Base-by-base conservation (phyloP, 331 rosid genomes). In the Cucumis variabilis region DNA sequence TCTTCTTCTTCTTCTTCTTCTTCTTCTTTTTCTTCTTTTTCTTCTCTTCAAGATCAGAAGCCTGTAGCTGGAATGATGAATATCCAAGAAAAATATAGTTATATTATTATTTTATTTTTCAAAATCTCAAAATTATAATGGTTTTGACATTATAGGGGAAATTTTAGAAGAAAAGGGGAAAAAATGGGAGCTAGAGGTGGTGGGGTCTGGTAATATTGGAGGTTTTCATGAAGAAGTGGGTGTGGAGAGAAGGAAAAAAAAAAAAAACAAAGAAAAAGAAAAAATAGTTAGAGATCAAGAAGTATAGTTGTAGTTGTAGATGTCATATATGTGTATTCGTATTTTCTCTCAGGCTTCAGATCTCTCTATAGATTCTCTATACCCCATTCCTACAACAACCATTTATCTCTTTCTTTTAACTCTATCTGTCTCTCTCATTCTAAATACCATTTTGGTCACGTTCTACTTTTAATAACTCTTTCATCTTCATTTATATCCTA, bases 281-380 rank as follows among this genome's bases (percentile, higher is more conserved):
- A 86, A 25, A 58, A 58, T 58, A 58, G 65, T 58, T 58, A 58
- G 65, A 1, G 65, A 44, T 44, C 10, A 58, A 15, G 21, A 58
- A 58, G 65, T 58, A 48, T 48, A 58, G 77, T 44, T 44, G 10
- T 44, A 44, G 48, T 44, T 44, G 48, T 46, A 85, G 79, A 69
- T 21, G 82, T 76, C 27, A 23, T 70, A 23, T 69, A 1, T 74
- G 55, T 84, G 41, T 19, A 11, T 33, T 48, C 77, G 83, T 85
- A 25, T 90, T 84, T 87, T 58, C 90, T 84, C 86, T 87, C 91
- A 86, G 90, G 90, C 66, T 88, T 58, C 67, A 88, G 90, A 92
- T 93, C 97, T 94, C 92, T 90, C 89, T 25, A 88, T 93, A 95
- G 98, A 96, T 96, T 97, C 98, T 95, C 91, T 90, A 91, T 90